Evolutionary conservation across 2,329 filamentous ascomycete genomes (phyloP).

Genomic region (Chaetoscypha palmicola): DNA sequence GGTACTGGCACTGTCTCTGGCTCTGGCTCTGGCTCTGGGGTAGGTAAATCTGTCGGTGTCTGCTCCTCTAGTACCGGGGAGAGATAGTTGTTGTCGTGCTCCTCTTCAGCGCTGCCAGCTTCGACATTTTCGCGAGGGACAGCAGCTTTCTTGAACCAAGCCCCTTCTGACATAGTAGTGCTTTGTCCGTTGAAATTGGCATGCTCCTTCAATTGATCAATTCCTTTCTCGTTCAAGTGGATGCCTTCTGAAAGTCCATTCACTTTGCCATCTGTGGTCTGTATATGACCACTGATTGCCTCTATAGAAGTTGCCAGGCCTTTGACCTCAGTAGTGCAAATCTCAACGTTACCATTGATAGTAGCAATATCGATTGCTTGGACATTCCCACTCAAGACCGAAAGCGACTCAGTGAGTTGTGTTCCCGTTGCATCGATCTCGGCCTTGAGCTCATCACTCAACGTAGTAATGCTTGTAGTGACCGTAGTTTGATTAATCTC

Average conservation of each 20-base stretch:
- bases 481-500: constrained; percentile 24
- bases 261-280: constrained; percentile 3
- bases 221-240: constrained; percentile 15
- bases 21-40: too few relatives aligned
- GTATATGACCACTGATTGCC: constrained; percentile 2
- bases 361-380: constrained; percentile 10
- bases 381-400: constrained; percentile 9
- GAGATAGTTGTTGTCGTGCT: constrained; percentile 2
- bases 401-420: constrained; percentile 15
- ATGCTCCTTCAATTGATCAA: constrained; percentile 14
- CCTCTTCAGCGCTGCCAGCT: not conserved
- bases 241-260: constrained; percentile 11
- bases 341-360: constrained; percentile 8
- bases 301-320: constrained; percentile 10
- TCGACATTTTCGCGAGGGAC: too few relatives aligned
- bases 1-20: too few relatives aligned
- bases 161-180: constrained; percentile 4
- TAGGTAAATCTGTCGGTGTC: too few relatives aligned
- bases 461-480: constrained; percentile 21
- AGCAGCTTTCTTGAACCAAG: constrained; percentile 7
- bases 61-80: constrained; percentile 9
- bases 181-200: not conserved
- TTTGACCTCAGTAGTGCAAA: constrained; percentile 8
- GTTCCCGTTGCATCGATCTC: constrained; percentile 25
- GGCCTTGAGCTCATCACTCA: constrained; percentile 22